Percentiles rank a stretch among this genome's conserved stretches.
phyloP scores from a whole-genome alignment of 306 rosid genomes.

The Vigna radiata region DNA sequence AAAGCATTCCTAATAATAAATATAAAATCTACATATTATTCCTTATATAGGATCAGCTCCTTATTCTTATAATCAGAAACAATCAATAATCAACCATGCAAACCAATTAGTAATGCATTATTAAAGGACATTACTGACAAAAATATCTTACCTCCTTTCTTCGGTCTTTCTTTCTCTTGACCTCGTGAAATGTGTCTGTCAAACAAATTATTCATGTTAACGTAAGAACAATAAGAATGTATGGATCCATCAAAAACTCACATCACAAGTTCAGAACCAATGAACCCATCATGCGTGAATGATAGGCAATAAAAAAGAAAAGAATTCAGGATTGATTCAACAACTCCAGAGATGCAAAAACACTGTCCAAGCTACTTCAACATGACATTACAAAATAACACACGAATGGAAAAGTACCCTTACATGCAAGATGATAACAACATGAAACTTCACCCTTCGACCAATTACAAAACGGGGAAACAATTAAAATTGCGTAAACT shows the following conservation, averaged over 20 bases:
- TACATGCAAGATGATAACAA: constrained; percentile 17
- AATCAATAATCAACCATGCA: constrained; percentile 20
- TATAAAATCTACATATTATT: no score
- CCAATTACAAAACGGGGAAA: constrained; percentile 23
- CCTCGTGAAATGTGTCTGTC: constrained; percentile 92
- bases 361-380: constrained; percentile 32
- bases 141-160: constrained; percentile 79
- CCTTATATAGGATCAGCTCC: no score
- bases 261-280: constrained; percentile 29
- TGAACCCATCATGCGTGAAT: not conserved
- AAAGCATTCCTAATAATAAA: no score
- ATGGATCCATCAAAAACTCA: constrained; percentile 15
- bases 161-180: constrained; percentile 84
- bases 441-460: constrained; percentile 27
- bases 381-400: constrained; percentile 10
- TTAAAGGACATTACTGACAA: constrained; percentile 38
- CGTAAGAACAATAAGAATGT: constrained; percentile 32
- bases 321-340: constrained; percentile 32
- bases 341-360: constrained; percentile 14
- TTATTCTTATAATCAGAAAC: not conserved
- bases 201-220: constrained; percentile 39
- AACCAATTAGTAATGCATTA: constrained; percentile 18
- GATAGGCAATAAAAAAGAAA: constrained; percentile 21
- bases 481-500: constrained; percentile 18
- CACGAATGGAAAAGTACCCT: constrained; percentile 5